Evolutionary conservation across 352 stramenopile species (phyloP), one percentile per base, ranked within the genome.

Genomic region (Globisporangium paddicum): DNA sequence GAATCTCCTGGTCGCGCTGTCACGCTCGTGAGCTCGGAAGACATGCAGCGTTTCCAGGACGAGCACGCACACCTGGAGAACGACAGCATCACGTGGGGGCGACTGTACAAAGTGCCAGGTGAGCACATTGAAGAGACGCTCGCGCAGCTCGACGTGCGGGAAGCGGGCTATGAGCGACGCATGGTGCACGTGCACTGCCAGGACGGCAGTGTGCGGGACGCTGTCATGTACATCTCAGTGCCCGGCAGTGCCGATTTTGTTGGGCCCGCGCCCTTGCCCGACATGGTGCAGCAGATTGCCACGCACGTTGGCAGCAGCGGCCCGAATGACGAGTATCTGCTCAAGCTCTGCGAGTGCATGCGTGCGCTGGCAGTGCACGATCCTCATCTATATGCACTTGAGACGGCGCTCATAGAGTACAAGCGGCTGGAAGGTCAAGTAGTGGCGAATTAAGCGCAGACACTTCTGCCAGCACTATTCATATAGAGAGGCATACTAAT

Each of bases 261-360:
- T 16, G 88, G 88, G 11, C 87, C 88, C 5, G 71, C 70, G 13
- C 46, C 79, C 5, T 55, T 93, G 26, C 71, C 88, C 10, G 77
- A 80, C 37, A 95, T 96, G 81, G 86, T 82, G 48, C 74, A 80
- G 42, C 69, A 90, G 57, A 95, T 95, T 61, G 77, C 77, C 34
- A 92, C 80, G 6, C 72, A 80, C 16, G 72, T 65, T 25, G 86
- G 86, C 25, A 73, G 74, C 60, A 93, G 82, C 45, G 86, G 86
- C 19, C 81, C 82, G 35, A 95, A 95, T 68, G 79, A 86, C 46
- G 86, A 95, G 69, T 95, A 95, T 60, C 70, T 95, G 42, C 82
- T 88, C 50, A 83, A 80, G 55, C 77, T 95, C 55, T 90, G 81
- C 58, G 77, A 88, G 46, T 81, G 72, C 78, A 93, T 95, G 77